These are phyloP conservation scores for Logfia minima DNA, from an alignment of 129 eudicot genomes.

Conservation along the genomic window DNA sequence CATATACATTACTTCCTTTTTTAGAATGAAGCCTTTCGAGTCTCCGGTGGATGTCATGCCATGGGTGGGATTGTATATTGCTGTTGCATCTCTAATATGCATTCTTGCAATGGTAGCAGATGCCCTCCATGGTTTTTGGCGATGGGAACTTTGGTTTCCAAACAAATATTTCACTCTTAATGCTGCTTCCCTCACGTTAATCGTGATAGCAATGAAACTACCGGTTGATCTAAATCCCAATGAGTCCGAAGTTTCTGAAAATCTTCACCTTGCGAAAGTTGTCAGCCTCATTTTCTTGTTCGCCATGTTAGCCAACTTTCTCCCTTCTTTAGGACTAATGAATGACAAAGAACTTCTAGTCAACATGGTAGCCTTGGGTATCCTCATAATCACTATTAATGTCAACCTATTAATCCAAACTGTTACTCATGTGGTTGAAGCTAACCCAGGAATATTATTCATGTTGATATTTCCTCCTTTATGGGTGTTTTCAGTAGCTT, in stretches of 20 bases:
- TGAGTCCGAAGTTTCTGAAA: not conserved
- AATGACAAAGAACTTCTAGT: slow-evolving; percentile 10
- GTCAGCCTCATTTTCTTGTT: not conserved
- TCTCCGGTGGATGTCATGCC: slow-evolving; percentile 27
- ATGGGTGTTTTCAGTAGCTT: slow-evolving; percentile 1
- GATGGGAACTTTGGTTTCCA: slow-evolving; percentile 41
- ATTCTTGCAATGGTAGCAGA: slow-evolving; percentile 40
- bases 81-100: slow-evolving; percentile 37
- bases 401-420: slow-evolving; percentile 4
- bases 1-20: too few species aligned
- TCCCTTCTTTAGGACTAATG: slow-evolving; percentile 35
- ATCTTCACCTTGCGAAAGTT: not conserved
- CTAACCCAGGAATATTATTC: too few species aligned
- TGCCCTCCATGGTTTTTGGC: slow-evolving; percentile 25
- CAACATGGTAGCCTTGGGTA: slow-evolving; percentile 19
- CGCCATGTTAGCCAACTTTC: slow-evolving; percentile 28
- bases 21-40: not conserved
- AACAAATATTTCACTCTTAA: slow-evolving; percentile 38
- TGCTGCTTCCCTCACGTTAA: slow-evolving; percentile 33
- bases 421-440: not conserved
- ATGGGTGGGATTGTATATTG: slow-evolving; percentile 41
- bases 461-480: not conserved
- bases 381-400: slow-evolving; percentile 5
- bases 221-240: slow-evolving; percentile 30
- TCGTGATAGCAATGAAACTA: slow-evolving; percentile 42